These are phyloP conservation scores for Clitopilus hobsonii DNA, from an alignment of 768 basidiomycete genomes.

Conservation along the genomic window DNA sequence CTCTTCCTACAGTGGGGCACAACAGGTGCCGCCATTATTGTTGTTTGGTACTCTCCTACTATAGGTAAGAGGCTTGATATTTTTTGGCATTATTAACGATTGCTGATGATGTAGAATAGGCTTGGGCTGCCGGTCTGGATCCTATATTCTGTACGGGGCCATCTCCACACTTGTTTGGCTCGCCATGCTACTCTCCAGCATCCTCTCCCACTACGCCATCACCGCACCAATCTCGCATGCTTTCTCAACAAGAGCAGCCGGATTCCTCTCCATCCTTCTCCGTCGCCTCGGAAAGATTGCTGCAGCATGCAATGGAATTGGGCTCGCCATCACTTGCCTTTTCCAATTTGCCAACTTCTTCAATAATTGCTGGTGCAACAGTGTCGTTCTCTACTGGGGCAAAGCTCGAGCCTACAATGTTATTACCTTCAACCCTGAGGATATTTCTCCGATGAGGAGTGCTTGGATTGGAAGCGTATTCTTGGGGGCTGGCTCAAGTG, in stretches of 20 bases:
- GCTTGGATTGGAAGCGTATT: no score
- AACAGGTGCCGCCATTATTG: slow-evolving; percentile 20
- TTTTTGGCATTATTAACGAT: background rate
- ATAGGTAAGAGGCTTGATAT: slow-evolving; percentile 9
- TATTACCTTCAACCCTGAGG: no score
- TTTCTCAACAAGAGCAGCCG: background rate
- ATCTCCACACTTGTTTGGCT: slow-evolving; percentile 29
- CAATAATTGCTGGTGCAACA: slow-evolving; percentile 31
- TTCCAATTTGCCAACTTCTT: slow-evolving; percentile 29
- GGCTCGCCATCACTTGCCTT: slow-evolving; percentile 23
- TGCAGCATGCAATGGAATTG: slow-evolving; percentile 23
- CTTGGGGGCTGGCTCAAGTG: no score
- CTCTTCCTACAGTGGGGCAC: slow-evolving; percentile 25
- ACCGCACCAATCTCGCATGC: slow-evolving; percentile 2
- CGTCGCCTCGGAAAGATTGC: slow-evolving; percentile 25
- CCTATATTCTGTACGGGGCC: slow-evolving; percentile 24
- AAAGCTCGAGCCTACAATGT: no score
- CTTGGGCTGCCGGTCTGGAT: slow-evolving; percentile 27
- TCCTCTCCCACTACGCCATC: slow-evolving; percentile 21
- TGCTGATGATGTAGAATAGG: slow-evolving; percentile 11
- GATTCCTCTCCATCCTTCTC: slow-evolving; percentile 14
- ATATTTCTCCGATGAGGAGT: no score
- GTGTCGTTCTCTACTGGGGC: no score
- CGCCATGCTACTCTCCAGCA: slow-evolving; percentile 22
- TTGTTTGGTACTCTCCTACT: slow-evolving; percentile 21